Evolutionary conservation across 495 filamentous ascomycete genomes (phyloP).

Genomic region (Pseudotulostoma volvatum): DNA sequence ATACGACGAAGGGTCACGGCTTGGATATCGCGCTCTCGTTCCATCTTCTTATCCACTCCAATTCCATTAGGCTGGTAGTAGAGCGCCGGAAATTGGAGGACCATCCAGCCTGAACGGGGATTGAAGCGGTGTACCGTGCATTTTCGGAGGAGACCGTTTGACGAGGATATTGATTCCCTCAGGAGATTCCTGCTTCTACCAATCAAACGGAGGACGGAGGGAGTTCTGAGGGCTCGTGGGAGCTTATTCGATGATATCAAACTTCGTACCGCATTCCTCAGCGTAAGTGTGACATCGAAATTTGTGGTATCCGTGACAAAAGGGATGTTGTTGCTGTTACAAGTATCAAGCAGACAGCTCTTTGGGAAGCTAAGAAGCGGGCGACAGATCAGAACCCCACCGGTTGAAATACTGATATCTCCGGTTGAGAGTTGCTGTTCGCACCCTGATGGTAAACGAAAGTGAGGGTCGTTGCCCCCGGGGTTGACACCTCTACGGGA

Average conservation of each 20-base stretch:
- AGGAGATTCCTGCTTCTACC: constrained; percentile 19
- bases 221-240: constrained; percentile 51
- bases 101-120: constrained; percentile 20
- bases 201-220: constrained; percentile 42
- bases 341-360: constrained; percentile 53
- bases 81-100: constrained; percentile 18
- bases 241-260: constrained; percentile 41
- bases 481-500: background rate
- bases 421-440: background rate
- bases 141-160: constrained; percentile 19
- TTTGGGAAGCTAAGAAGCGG: constrained; percentile 67
- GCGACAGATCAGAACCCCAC: constrained; percentile 54
- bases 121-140: constrained; percentile 26
- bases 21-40: constrained; percentile 13
- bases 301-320: constrained; percentile 90
- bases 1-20: constrained; percentile 25
- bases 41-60: background rate
- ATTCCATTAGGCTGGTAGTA: background rate
- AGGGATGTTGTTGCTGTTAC: constrained; percentile 39
- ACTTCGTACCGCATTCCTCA: constrained; percentile 63
- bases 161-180: constrained; percentile 13
- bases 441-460: background rate
- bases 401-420: constrained; percentile 37
- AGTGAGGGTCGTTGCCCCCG: background rate
- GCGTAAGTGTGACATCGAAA: constrained; percentile 54